Conservation (phyloP, 129 eudicot genomes). For the sunflower (Helianthus annuus) region HanXRQr2.0-SUNRISE NC_035446.2:120012235-120012734, state of each 20-base stretch:
- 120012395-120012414: constrained; percentile 75
- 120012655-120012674: too few species aligned
- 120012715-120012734: too few species aligned
- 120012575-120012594: too few species aligned
- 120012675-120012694: too few species aligned
- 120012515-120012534: too few species aligned
- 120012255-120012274: constrained; percentile 63
- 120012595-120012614: too few species aligned
- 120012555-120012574: too few species aligned
- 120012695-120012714: too few species aligned
- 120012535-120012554: too few species aligned
- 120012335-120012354: constrained; percentile 57
- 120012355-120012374: constrained; percentile 13
- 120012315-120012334: constrained; percentile 91
- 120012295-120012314: constrained; percentile 94
- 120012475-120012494: constrained; percentile 66
- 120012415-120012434: constrained; percentile 81
- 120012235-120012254: constrained; percentile 45
- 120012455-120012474: constrained; percentile 90
- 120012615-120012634: too few species aligned
- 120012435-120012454: constrained; percentile 90
- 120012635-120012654: too few species aligned
- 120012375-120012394: constrained; percentile 35
- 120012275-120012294: constrained; percentile 65
- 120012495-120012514: too few species aligned